phyloP scores from a whole-genome alignment of 192 early-diverging fungal genomes.

The Obelidium mucronatum region DNA sequence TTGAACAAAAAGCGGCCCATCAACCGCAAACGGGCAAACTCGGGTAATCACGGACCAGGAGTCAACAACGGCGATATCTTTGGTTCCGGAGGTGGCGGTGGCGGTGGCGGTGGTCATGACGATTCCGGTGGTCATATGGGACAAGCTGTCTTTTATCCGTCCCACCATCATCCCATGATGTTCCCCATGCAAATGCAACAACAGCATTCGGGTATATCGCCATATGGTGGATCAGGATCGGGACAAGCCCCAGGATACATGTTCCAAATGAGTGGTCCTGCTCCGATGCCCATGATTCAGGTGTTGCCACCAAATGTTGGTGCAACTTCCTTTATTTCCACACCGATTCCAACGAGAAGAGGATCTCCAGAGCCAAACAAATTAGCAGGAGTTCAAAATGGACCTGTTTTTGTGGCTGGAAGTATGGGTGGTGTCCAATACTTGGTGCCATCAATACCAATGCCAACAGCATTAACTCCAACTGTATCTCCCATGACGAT shows the following conservation, averaged over 20 bases:
- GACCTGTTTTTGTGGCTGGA: neutral
- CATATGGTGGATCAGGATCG: neutral
- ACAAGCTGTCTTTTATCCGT: conserved; percentile 5
- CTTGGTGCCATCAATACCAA: conserved; percentile 14
- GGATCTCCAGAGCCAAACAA: conserved; percentile 29
- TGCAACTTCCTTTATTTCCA: conserved; percentile 14
- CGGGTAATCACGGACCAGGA: neutral
- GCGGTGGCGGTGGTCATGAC: neutral
- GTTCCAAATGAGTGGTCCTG: neutral
- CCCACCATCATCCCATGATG: conserved; percentile 25
- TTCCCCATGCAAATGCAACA: neutral
- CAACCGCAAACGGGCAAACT: neutral
- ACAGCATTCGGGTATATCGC: neutral
- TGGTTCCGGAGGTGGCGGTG: neutral
- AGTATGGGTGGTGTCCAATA: neutral
- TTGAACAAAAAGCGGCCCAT: conserved; percentile 5
- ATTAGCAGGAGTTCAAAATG: neutral
- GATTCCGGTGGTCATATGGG: neutral
- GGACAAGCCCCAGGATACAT: conserved; percentile 20
- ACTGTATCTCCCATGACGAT: neutral
- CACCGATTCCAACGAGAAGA: conserved; percentile 14
- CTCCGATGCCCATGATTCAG: neutral
- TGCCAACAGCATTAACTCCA: neutral
- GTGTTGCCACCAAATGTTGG: neutral
- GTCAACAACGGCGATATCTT: neutral